Conservation (phyloP, 768 basidiomycete species). For the Boletus pseudo-olivaceus region DNA sequence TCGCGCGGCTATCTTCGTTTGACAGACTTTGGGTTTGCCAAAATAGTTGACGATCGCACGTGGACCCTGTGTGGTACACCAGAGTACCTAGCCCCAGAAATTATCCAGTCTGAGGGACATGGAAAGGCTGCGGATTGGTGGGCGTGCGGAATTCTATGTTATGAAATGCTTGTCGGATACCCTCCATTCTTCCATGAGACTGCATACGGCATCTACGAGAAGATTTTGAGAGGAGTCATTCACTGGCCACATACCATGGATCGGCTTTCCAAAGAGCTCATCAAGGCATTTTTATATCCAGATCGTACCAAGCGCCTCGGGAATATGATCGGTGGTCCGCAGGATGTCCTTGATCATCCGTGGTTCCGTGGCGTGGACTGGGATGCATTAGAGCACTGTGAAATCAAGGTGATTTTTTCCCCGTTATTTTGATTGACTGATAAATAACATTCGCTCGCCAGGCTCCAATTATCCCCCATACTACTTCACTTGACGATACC, state of each 20-base stretch:
- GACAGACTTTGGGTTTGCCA: conserved; percentile 98
- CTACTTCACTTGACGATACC: conserved; percentile 76
- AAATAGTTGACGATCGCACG: conserved; percentile 95
- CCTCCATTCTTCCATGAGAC: conserved; percentile 98
- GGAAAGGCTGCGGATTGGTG: conserved; percentile 99
- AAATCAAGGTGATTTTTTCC: conserved; percentile 65
- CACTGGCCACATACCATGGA: conserved; percentile 93
- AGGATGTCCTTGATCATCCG: conserved; percentile 86
- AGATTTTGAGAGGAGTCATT: conserved; percentile 84
- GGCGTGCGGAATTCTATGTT: conserved; percentile 96
- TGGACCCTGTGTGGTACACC: conserved; percentile 97
- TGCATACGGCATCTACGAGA: conserved; percentile 98
- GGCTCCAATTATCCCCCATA: conserved; percentile 86
- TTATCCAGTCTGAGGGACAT: conserved; percentile 96
- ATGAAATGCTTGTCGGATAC: conserved; percentile 98
- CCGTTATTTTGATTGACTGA: background rate
- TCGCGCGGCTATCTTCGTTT: conserved; percentile 90
- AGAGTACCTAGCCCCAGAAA: conserved; percentile 97
- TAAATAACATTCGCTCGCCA: conserved; percentile 27
- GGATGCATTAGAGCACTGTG: conserved; percentile 79
- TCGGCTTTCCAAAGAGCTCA: conserved; percentile 81
- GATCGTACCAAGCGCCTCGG: conserved; percentile 91
- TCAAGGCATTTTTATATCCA: conserved; percentile 84
- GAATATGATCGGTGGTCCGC: conserved; percentile 88
- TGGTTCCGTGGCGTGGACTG: conserved; percentile 98